Evolutionary conservation across 257 asterid genomes (phyloP).

Genomic region (Solanum piurae): DNA sequence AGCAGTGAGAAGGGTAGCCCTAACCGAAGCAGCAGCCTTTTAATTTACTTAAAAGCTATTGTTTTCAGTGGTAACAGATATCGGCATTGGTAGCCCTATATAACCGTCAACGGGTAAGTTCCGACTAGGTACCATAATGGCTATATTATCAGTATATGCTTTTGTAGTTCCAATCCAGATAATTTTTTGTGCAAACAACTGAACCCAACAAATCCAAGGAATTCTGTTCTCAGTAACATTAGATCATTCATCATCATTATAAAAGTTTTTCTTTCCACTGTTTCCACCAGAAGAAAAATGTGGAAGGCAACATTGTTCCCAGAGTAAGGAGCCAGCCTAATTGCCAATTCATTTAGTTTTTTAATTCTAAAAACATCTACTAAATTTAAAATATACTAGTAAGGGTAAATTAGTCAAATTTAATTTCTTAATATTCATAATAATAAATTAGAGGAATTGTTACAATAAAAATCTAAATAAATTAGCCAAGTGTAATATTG

Average conservation of each 20-base stretch:
- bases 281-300: not conserved
- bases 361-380: not conserved
- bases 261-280: not conserved
- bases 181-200: not conserved
- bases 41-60: not conserved
- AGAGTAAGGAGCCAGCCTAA: not conserved
- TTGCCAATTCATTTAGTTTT: not conserved
- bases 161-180: not conserved
- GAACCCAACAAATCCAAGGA: not conserved
- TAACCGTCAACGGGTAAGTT: not conserved
- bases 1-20: not conserved
- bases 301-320: not conserved
- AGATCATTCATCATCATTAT: not conserved
- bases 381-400: not conserved
- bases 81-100: not conserved
- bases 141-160: not conserved
- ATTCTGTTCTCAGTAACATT: not conserved
- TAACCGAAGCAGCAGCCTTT: not conserved
- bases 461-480: not conserved
- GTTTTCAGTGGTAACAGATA: not conserved
- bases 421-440: not conserved
- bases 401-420: not conserved
- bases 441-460: not conserved
- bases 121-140: not conserved
- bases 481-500: not conserved